Evolutionary conservation across 495 filamentous ascomycete genomes (phyloP).

Genomic region (Daldinia concentrica): DNA sequence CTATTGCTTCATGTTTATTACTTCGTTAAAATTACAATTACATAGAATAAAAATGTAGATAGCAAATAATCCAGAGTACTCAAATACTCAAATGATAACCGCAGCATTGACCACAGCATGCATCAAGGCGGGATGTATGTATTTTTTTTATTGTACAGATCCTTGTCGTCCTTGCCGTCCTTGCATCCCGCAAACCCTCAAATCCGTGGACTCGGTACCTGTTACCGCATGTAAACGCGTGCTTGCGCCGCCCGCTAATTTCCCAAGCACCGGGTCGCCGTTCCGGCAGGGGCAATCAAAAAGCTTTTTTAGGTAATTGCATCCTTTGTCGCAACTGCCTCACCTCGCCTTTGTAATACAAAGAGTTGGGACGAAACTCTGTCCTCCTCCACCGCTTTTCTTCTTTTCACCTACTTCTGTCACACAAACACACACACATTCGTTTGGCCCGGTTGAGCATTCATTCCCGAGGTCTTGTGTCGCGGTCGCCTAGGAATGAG

Average conservation of each 20-base stretch:
- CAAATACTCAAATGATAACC: no score
- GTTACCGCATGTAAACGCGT: not conserved
- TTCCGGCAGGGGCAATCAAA: not conserved
- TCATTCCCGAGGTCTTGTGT: conserved; percentile 6
- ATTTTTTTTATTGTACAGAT: conserved; percentile 5
- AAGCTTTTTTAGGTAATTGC: not conserved
- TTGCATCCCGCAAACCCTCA: conserved; percentile 11
- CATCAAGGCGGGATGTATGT: not conserved
- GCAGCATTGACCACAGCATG: not conserved
- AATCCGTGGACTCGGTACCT: not conserved
- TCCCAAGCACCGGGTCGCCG: conserved; percentile 17
- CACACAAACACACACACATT: conserved; percentile 5
- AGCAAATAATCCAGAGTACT: not conserved
- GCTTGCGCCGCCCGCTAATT: conserved; percentile 4
- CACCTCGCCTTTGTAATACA: not conserved
- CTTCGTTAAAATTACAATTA: not conserved
- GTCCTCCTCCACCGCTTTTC: not conserved
- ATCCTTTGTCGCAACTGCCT: not conserved
- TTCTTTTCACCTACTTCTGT: not conserved
- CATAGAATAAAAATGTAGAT: not conserved
- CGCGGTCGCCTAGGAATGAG: not conserved
- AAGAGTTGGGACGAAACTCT: not conserved
- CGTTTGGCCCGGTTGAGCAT: conserved; percentile 3
- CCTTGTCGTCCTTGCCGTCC: conserved; percentile 27
- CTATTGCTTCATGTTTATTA: not conserved